These are phyloP conservation scores for Phycomyces nitens DNA, from an alignment of 192 early-diverging fungal species.

Conservation along the genomic window DNA sequence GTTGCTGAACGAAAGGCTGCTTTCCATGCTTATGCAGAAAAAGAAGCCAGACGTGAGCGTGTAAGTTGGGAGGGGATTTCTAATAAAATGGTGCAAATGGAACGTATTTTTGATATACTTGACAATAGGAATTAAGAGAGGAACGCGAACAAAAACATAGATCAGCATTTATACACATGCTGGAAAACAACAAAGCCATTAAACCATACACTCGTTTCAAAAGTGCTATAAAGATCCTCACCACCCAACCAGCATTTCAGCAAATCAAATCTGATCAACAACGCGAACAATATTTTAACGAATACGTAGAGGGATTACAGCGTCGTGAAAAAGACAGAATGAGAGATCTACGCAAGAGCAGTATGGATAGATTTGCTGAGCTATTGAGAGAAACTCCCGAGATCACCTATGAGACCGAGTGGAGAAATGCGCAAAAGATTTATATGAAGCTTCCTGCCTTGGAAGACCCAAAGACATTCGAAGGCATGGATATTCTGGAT, in stretches of 20 bases:
- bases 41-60: constrained; percentile 52
- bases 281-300: constrained; percentile 64
- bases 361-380: constrained; percentile 56
- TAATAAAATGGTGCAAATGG: constrained; percentile 19
- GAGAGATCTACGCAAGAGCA: constrained; percentile 53
- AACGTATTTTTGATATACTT: constrained; percentile 4
- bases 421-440: constrained; percentile 50
- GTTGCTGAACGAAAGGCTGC: constrained; percentile 77
- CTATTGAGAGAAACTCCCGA: constrained; percentile 53
- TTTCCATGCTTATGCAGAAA: constrained; percentile 71
- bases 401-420: constrained; percentile 58
- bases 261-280: constrained; percentile 58
- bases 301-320: constrained; percentile 65
- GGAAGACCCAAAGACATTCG: constrained; percentile 41
- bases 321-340: constrained; percentile 67
- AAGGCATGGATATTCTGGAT: constrained; percentile 77
- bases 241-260: constrained; percentile 56
- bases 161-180: constrained; percentile 50
- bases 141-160: constrained; percentile 48
- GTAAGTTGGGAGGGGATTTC: constrained; percentile 39
- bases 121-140: constrained; percentile 45
- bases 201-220: constrained; percentile 57
- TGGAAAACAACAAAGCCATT: constrained; percentile 48
- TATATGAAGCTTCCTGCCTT: constrained; percentile 52
- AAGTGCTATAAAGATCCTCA: constrained; percentile 51